These are phyloP conservation scores for Aspergillus ochraceoroseus DNA, from an alignment of 2,329 filamentous ascomycete species.

Conservation along the genomic window DNA sequence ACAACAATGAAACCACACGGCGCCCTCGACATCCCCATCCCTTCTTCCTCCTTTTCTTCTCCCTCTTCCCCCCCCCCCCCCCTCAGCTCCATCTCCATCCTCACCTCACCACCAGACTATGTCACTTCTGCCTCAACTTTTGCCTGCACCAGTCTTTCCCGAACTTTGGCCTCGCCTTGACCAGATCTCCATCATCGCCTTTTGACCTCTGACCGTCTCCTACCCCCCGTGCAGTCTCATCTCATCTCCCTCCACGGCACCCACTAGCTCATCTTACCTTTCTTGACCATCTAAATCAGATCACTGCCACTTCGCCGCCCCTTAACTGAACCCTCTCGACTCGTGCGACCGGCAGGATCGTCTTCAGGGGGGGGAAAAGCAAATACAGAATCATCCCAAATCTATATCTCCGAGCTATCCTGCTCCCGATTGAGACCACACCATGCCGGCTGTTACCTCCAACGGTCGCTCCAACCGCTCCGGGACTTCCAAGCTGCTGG, in stretches of 20 bases:
- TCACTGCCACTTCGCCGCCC: slow-evolving; percentile 15
- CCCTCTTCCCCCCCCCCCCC: slow-evolving; percentile 14
- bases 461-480: slow-evolving; percentile 37
- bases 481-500: slow-evolving; percentile 29
- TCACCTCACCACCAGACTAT: slow-evolving; percentile 28
- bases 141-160: slow-evolving; percentile 24
- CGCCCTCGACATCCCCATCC: slow-evolving; percentile 26
- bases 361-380: slow-evolving; percentile 2
- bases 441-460: slow-evolving; percentile 28
- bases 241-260: slow-evolving; percentile 10
- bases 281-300: slow-evolving; percentile 10
- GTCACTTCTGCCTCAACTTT: slow-evolving; percentile 27
- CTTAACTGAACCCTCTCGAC: no score
- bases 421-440: slow-evolving; percentile 5
- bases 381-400: slow-evolving; percentile 3
- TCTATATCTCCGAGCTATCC: not conserved
- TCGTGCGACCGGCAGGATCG: slow-evolving; percentile 5
- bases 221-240: slow-evolving; percentile 14
- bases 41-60: slow-evolving; percentile 25
- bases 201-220: slow-evolving; percentile 14
- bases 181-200: slow-evolving; percentile 26
- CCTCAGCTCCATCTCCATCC: slow-evolving; percentile 14
- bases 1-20: slow-evolving; percentile 32
- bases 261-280: slow-evolving; percentile 25
- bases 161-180: slow-evolving; percentile 34